Evolutionary conservation across 2,329 filamentous ascomycete genomes (phyloP).

Genomic region (Apiospora aurea): DNA sequence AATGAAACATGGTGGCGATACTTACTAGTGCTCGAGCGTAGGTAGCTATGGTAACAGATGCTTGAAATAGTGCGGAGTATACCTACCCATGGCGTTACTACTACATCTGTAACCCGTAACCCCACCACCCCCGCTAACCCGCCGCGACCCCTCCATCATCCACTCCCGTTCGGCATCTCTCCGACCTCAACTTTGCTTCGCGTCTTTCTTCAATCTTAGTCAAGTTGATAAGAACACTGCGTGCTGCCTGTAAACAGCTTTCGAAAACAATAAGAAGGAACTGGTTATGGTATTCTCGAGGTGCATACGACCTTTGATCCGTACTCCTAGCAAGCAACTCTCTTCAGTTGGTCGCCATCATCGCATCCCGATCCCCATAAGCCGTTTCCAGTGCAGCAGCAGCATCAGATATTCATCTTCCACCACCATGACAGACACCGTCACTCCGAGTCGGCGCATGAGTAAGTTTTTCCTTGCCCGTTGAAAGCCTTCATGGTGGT

Average conservation of each 20-base stretch:
- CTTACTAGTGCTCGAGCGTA: neutral
- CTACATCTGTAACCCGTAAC: neutral
- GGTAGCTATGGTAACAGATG: neutral
- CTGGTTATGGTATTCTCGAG: neutral
- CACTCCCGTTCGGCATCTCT: conserved; percentile 3
- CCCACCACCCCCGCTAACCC: conserved; percentile 3
- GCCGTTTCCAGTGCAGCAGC: conserved; percentile 3
- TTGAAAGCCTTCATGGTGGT: neutral
- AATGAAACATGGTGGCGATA: neutral
- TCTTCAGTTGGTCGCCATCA: neutral
- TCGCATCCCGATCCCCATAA: neutral
- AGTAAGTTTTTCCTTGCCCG: neutral
- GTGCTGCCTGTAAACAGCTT: too few relatives aligned
- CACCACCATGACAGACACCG: neutral
- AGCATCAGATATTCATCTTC: neutral
- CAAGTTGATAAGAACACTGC: neutral
- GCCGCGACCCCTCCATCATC: neutral
- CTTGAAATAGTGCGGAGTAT: neutral
- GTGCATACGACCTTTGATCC: neutral
- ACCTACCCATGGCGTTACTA: neutral
- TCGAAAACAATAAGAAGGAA: too few relatives aligned
- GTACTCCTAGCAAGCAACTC: neutral
- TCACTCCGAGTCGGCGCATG: neutral
- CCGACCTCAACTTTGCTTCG: neutral
- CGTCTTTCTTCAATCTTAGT: neutral